phyloP scores from a whole-genome alignment of 2,329 filamentous ascomycete genomes.

The Alternaria tenuissima region DNA sequence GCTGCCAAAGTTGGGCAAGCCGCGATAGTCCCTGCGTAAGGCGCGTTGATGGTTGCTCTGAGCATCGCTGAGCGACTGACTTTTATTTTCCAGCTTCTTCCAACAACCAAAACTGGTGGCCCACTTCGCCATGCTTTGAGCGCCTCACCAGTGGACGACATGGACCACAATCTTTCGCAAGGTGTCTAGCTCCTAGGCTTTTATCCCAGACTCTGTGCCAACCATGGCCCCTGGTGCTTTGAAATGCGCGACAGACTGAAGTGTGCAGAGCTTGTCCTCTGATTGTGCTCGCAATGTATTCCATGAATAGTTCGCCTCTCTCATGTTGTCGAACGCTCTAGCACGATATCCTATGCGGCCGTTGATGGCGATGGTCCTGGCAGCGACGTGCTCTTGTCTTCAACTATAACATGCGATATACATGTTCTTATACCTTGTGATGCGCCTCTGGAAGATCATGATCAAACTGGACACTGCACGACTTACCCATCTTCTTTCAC shows the following conservation, averaged over 20 bases:
- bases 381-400: constrained; percentile 3
- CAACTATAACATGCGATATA: neutral
- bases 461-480: constrained; percentile 16
- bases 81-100: constrained; percentile 41
- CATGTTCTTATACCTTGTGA: constrained; percentile 31
- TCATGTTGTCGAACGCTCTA: constrained; percentile 8
- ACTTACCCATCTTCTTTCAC: constrained; percentile 95
- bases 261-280: constrained; percentile 6
- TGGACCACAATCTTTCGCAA: constrained; percentile 24
- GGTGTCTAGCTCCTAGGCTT: constrained; percentile 24
- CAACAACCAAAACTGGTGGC: constrained; percentile 32
- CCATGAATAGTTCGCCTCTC: constrained; percentile 6
- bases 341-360: constrained; percentile 5
- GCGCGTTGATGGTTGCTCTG: constrained; percentile 42
- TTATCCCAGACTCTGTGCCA: constrained; percentile 18
- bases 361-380: constrained; percentile 1
- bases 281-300: constrained; percentile 5
- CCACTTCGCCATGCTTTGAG: constrained; percentile 34
- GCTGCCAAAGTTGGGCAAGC: constrained; percentile 60
- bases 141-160: constrained; percentile 28
- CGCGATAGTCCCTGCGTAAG: constrained; percentile 46
- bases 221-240: constrained; percentile 11
- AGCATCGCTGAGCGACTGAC: constrained; percentile 45
- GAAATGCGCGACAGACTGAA: constrained; percentile 5
- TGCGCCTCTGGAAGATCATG: constrained; percentile 26